These are phyloP conservation scores for Solanum pennellii DNA, from an alignment of 257 asterid genomes.

Conservation along the genomic window DNA sequence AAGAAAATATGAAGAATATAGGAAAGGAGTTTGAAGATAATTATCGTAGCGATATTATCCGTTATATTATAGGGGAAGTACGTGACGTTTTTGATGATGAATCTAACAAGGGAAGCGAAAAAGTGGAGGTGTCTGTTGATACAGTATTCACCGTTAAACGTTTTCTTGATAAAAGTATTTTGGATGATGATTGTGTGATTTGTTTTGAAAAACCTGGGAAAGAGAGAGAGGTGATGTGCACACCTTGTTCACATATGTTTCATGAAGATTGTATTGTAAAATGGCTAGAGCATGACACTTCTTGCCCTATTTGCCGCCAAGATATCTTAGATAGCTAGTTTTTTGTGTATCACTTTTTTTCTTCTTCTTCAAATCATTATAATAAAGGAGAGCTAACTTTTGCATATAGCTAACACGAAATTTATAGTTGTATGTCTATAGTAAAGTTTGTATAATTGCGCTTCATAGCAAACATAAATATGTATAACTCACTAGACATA, in stretches of 20 bases:
- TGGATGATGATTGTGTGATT: neutral
- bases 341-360: too few relatives aligned
- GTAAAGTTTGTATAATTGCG: too few relatives aligned
- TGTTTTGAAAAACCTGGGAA: neutral
- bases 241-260: conserved; percentile 6
- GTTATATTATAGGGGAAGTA: neutral
- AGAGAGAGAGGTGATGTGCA: neutral
- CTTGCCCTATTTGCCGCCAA: conserved; percentile 4
- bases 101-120: neutral
- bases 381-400: too few relatives aligned
- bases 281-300: conserved; percentile 1
- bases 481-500: too few relatives aligned
- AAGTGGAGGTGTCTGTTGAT: neutral
- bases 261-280: conserved; percentile 1
- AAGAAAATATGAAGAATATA: neutral
- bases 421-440: too few relatives aligned
- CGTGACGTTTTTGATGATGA: neutral
- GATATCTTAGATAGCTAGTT: neutral
- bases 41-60: neutral
- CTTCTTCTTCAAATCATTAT: too few relatives aligned
- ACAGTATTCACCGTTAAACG: neutral
- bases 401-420: too few relatives aligned
- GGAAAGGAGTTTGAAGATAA: neutral
- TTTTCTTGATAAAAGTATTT: neutral
- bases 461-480: too few relatives aligned